Base-by-base conservation (phyloP, 2,329 filamentous ascomycete genomes). In the Phaeosphaeriaceae sp. region DNA sequence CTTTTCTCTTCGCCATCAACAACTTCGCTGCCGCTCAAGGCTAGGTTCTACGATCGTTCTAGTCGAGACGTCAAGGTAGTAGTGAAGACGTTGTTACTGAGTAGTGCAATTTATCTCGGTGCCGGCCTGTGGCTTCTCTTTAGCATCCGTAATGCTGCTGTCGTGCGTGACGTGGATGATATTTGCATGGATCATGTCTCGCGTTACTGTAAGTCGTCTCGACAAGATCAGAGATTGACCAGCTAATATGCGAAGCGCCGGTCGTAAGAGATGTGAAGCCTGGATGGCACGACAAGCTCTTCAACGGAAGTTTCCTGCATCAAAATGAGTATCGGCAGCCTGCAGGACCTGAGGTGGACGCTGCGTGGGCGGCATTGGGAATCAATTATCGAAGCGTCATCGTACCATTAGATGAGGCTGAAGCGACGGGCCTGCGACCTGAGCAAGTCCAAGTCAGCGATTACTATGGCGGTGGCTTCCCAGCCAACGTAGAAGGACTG, bases 391-490 rank as follows among this genome's bases (percentile, higher is more conserved):
- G 57, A 48, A 62, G 82, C 7, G 76, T 86, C 2, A 69, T 85
- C 2, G 81, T 89, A 10, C 78, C 84, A 0, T 71, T 77, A 1
- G 75, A 82, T 7, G 80, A 86, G 45, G 86, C 84, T 0, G 67
- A 65, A 33, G 62, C 70, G 13, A 84, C 83, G 4, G 86, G 86
- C 0, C 74, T 89, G n/a, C 77, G 80, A 0, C 62, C 68, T 6
- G 80, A 84, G 20, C 86, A 88, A 57, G 86, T 88, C 7, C 84
- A 85, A 62, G 79, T 87, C 19, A 80, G 77, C 7, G 72, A 80
- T 3, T 80, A 84, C 51, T 83, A 88, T 63, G 87, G 87, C 0
- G 85, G 85, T 24, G 86, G 86, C 0, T 88, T 82, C 69, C 76
- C 84, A 2, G 84, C 84, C n/a, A 86, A 86, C 42, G 80, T 86